Conservation (phyloP, 257 asterid species). For the Plantago ovata region DNA sequence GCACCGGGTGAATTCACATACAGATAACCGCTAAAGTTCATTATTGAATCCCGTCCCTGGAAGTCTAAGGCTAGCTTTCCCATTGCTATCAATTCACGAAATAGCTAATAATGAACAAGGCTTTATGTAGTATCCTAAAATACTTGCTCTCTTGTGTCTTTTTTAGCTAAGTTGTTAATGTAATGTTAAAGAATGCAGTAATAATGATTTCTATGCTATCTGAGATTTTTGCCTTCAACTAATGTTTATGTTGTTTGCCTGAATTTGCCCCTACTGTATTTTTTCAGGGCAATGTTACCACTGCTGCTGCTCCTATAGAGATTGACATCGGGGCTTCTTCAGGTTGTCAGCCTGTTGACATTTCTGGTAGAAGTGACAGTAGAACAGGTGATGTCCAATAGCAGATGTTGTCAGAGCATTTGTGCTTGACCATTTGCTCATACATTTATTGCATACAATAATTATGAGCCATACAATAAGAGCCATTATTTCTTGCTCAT, state of each 20-base stretch:
- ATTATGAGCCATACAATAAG: background rate
- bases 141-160: too few relatives aligned
- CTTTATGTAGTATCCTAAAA: too few relatives aligned
- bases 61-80: too few relatives aligned
- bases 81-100: too few relatives aligned
- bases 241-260: too few relatives aligned
- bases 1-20: too few relatives aligned
- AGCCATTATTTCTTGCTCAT: too few relatives aligned
- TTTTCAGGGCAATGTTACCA: slow-evolving; percentile 43
- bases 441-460: background rate
- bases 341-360: slow-evolving; percentile 43
- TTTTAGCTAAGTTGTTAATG: too few relatives aligned
- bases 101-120: too few relatives aligned
- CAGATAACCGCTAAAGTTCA: too few relatives aligned
- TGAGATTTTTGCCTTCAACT: slow-evolving; percentile 23
- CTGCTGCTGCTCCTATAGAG: slow-evolving; percentile 42
- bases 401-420: slow-evolving; percentile 9
- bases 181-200: background rate
- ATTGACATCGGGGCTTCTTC: slow-evolving; percentile 27
- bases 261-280: slow-evolving; percentile 16
- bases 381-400: slow-evolving; percentile 46
- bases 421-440: slow-evolving; percentile 1
- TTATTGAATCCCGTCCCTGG: too few relatives aligned
- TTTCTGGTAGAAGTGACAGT: slow-evolving; percentile 49
- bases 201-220: slow-evolving; percentile 1